These are phyloP conservation scores for Annulohypoxylon nitens DNA, from an alignment of 495 filamentous ascomycete species.

Conservation along the genomic window DNA sequence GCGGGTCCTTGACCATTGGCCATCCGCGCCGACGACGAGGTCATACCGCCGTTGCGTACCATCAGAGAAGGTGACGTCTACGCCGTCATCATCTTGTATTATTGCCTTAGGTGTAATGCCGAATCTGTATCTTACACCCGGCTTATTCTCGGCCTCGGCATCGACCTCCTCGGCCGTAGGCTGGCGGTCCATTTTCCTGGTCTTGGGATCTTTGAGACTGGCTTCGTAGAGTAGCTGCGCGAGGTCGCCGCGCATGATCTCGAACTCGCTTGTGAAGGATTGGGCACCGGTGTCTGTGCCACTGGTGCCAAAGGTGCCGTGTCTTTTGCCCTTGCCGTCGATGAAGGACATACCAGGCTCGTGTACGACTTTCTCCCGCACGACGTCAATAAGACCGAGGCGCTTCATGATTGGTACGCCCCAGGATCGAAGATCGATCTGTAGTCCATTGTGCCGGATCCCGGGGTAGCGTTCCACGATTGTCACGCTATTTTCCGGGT, in stretches of 20 bases:
- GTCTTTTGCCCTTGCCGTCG: constrained; percentile 49
- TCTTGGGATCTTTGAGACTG: constrained; percentile 57
- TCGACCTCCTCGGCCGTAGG: background rate
- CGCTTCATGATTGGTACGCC: constrained; percentile 63
- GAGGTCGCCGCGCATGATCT: constrained; percentile 67
- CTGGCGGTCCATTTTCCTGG: background rate
- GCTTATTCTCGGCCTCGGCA: constrained; percentile 10
- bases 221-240: constrained; percentile 59
- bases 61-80: constrained; percentile 51
- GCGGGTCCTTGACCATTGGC: constrained; percentile 59
- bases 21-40: constrained; percentile 66
- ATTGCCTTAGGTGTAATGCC: constrained; percentile 16
- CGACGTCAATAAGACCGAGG: constrained; percentile 61
- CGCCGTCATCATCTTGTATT: constrained; percentile 38
- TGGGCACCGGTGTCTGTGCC: constrained; percentile 56
- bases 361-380: constrained; percentile 53
- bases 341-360: constrained; percentile 60
- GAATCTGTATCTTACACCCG: constrained; percentile 43
- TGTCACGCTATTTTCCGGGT: constrained; percentile 62
- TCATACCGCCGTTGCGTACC: constrained; percentile 56
- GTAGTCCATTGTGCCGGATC: constrained; percentile 61
- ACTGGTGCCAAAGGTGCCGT: constrained; percentile 55
- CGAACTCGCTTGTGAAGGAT: constrained; percentile 64
- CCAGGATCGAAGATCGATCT: constrained; percentile 62
- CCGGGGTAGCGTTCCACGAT: constrained; percentile 62